phyloP scores from a whole-genome alignment of 1,284 basidiomycete species.

The Ustilago bromivora region DNA sequence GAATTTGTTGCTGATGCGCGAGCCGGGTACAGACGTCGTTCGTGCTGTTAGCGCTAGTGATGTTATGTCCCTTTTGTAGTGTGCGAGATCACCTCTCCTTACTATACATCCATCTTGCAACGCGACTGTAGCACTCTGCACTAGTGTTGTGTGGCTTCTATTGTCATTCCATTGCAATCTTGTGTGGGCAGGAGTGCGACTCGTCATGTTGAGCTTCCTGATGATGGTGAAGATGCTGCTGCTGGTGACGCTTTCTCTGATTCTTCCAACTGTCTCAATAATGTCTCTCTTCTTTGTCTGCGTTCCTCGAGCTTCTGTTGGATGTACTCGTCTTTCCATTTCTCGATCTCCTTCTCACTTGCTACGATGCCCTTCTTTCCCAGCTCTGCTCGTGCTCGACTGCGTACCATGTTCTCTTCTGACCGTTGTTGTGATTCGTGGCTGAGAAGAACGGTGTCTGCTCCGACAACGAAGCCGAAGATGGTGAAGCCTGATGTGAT shows the following conservation, averaged over 20 bases:
- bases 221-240: constrained; percentile 3
- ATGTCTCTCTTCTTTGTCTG: constrained; percentile 30
- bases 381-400: constrained; percentile 53
- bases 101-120: background rate
- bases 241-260: background rate
- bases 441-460: constrained; percentile 58
- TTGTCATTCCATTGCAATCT: background rate
- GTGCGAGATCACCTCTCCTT: background rate
- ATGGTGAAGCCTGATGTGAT: constrained; percentile 59
- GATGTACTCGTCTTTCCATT: constrained; percentile 60
- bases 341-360: constrained; percentile 62
- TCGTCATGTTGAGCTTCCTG: constrained; percentile 1
- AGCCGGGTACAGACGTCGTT: constrained; percentile 35
- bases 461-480: constrained; percentile 64
- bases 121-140: background rate
- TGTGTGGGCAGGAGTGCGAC: background rate
- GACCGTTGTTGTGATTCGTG: constrained; percentile 58
- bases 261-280: constrained; percentile 20
- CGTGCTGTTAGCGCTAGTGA: constrained; percentile 33
- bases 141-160: background rate
- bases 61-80: constrained; percentile 23
- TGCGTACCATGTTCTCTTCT: constrained; percentile 59
- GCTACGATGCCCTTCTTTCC: constrained; percentile 61
- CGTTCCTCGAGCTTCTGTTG: constrained; percentile 48
- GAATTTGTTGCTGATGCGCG: constrained; percentile 40